Percentiles rank a stretch among this genome's conserved stretches.
These are phyloP conservation scores for Umbelopsis ramanniana DNA, from an alignment of 192 early-diverging fungal genomes.

Conservation along the genomic window DNA sequence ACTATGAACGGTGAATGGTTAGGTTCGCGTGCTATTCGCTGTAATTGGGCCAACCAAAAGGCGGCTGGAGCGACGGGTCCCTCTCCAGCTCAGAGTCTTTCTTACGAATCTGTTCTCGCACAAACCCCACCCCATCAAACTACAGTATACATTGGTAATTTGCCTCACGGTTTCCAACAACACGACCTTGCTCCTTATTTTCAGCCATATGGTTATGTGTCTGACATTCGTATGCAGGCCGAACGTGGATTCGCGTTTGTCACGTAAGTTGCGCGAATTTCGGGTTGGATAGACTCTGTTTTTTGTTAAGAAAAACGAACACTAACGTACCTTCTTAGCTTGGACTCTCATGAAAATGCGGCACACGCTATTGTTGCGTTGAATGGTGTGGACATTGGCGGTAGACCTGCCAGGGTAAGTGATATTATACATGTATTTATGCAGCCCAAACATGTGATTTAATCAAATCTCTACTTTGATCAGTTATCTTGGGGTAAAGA, in stretches of 20 bases:
- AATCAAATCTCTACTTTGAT: neutral
- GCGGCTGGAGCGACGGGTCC: slow-evolving; percentile 3
- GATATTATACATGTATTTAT: neutral
- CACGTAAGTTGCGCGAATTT: slow-evolving; percentile 53
- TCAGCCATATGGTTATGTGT: slow-evolving; percentile 76
- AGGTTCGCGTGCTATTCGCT: slow-evolving; percentile 82
- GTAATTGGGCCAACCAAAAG: slow-evolving; percentile 91
- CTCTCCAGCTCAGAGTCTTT: slow-evolving; percentile 38
- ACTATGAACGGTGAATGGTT: slow-evolving; percentile 87
- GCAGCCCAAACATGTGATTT: neutral
- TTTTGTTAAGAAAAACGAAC: too few relatives aligned
- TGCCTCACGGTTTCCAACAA: slow-evolving; percentile 71
- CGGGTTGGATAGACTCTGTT: too few relatives aligned
- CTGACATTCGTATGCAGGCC: slow-evolving; percentile 80
- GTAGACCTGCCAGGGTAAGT: slow-evolving; percentile 59
- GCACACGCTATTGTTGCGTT: slow-evolving; percentile 83
- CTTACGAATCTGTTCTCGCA: slow-evolving; percentile 73
- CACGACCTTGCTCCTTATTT: slow-evolving; percentile 76
- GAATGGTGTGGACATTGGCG: slow-evolving; percentile 73
- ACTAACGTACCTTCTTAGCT: slow-evolving; percentile 32
- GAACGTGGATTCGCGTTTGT: slow-evolving; percentile 89
- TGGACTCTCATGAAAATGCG: slow-evolving; percentile 90
- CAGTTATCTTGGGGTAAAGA: slow-evolving; percentile 89
- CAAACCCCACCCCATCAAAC: slow-evolving; percentile 85
- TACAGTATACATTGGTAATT: slow-evolving; percentile 87